These are phyloP conservation scores for Fraxinus paxiana DNA, from an alignment of 305 asterid species.

Conservation along the genomic window DNA sequence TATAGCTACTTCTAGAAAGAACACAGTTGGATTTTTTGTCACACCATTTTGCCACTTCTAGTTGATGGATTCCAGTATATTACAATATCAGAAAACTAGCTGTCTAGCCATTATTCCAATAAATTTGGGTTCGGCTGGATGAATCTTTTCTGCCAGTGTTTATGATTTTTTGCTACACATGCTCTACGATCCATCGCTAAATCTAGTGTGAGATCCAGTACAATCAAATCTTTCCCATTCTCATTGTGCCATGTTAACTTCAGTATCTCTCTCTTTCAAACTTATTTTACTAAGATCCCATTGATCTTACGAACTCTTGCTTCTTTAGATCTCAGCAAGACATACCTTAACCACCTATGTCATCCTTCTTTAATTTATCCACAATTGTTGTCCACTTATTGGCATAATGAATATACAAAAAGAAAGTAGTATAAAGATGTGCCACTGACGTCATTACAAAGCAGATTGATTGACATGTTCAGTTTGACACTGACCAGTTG, in stretches of 20 bases:
- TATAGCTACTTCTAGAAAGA: background rate
- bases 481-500: background rate
- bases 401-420: background rate
- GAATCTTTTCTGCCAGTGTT: background rate
- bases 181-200: background rate
- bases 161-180: background rate
- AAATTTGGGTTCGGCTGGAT: background rate
- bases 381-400: background rate
- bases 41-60: background rate
- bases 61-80: conserved; percentile 37
- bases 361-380: background rate
- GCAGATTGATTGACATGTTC: background rate
- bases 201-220: background rate
- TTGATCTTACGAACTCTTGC: background rate
- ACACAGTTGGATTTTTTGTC: background rate
- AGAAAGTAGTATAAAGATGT: background rate
- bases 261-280: background rate
- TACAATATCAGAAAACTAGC: conserved; percentile 66
- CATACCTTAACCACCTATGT: background rate
- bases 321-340: background rate
- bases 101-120: background rate
- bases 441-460: background rate
- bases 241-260: background rate
- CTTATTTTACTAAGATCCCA: background rate
- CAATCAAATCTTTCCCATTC: background rate